These are phyloP conservation scores for Crithidia bombi DNA, from an alignment of 208 protist species.

Conservation along the genomic window DNA sequence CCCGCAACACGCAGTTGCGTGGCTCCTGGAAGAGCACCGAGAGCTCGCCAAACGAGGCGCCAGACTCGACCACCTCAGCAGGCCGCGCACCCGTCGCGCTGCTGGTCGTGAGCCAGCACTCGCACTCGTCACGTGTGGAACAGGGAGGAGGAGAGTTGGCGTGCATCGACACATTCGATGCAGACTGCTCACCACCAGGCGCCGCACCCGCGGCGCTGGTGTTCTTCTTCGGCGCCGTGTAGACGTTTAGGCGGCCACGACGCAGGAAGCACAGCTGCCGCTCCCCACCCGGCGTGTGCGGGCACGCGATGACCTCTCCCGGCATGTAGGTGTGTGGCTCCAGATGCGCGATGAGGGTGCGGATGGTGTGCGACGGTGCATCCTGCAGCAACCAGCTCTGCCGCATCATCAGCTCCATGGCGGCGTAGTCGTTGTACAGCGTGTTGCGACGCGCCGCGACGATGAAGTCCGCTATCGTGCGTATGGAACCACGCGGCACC, in stretches of 20 bases:
- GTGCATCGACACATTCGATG: background rate
- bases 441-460: conserved; percentile 54
- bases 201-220: background rate
- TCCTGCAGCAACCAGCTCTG: conserved; percentile 92
- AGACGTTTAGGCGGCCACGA: conserved; percentile 64
- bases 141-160: conserved; percentile 2
- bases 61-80: conserved; percentile 48
- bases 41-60: conserved; percentile 85
- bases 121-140: conserved; percentile 8
- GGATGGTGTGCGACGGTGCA: conserved; percentile 70
- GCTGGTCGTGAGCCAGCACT: conserved; percentile 12
- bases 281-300: conserved; percentile 42
- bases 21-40: conserved; percentile 85
- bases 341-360: conserved; percentile 70
- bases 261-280: conserved; percentile 86
- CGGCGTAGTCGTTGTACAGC: conserved; percentile 69
- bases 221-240: conserved; percentile 33
- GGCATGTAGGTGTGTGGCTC: conserved; percentile 73
- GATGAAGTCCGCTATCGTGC: conserved; percentile 52
- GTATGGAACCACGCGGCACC: conserved; percentile 17
- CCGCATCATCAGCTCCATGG: conserved; percentile 79
- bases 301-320: conserved; percentile 78
- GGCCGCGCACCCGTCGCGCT: background rate
- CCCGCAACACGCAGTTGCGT: conserved; percentile 65
- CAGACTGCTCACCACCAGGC: background rate